Base-by-base conservation (phyloP, 768 basidiomycete species). In the Boletales sp. region DNA sequence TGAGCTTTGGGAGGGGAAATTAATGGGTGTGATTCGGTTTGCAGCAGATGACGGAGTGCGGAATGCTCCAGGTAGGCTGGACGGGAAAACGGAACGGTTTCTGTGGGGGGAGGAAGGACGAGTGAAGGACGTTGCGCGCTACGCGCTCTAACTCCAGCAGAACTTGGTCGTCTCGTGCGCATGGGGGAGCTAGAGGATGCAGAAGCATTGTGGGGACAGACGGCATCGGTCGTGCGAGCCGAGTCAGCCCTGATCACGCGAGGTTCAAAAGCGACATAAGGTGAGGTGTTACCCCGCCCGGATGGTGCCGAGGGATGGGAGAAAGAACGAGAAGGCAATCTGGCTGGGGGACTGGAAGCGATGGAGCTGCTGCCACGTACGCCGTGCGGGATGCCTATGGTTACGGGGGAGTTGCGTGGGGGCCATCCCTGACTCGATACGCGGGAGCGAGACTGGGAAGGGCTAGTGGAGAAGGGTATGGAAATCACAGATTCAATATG, bases 41-140 rank as follows among this genome's bases (percentile, higher is more conserved):
- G 83, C 9, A 91, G 70, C 46, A 87, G 66, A 57, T 90, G 74
- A 48, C 86, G 82, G 49, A 92, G 70, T 1, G 86, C 79, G 2
- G 88, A 88, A 65, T 87, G 76, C 38, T 88, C 86, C 48, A 92
- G 76, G 66, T 92, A 92, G 1, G 81, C 69, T 1, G 90, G 90
- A 17, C 83, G 80, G 41, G 80, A 71, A 66, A 85, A 91, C 33
- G 71, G 62, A 25, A 56, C 66, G 41, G 61, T 62, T 51, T 66
- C 66, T 49, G 52, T 60, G 61, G 53, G 66, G 54, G 51, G 44
- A 51, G 60, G 56, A 53, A 70, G 71, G 8, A 56, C 43, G 21
- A 65, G 58, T 39, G 66, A 57, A 11, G 69, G 49, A 35, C 60
- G 55, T 38, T 60, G 62, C 11, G 52, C 44, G 32, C 54, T 66